Evolutionary conservation across 179 eudicot genomes (phyloP).

Genomic region (Patellifolia procumbens): DNA sequence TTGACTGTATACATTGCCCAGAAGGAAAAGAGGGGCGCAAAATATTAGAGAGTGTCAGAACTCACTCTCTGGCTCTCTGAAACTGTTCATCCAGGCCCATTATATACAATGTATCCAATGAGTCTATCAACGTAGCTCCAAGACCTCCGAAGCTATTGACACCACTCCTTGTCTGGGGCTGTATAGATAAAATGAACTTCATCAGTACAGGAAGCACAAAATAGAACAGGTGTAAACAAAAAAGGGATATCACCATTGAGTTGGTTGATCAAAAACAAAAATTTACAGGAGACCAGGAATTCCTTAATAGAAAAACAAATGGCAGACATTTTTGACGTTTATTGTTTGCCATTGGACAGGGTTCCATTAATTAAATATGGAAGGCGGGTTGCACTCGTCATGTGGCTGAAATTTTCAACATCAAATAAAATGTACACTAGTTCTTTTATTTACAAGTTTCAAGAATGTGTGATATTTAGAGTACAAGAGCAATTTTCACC

Average conservation of each 20-base stretch:
- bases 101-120: constrained; percentile 94
- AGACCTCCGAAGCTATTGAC: constrained; percentile 99
- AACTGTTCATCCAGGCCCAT: constrained; percentile 97
- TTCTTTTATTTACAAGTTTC: neutral
- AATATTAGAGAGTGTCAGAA: constrained; percentile 20
- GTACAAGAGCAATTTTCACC: neutral
- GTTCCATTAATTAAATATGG: neutral
- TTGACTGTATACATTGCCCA: neutral
- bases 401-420: neutral
- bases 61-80: constrained; percentile 96
- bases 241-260: neutral
- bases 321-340: neutral
- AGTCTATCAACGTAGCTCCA: constrained; percentile 93
- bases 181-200: constrained; percentile 23
- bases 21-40: neutral
- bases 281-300: too few species aligned
- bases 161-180: constrained; percentile 95
- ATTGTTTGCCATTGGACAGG: neutral
- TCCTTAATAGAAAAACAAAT: constrained; percentile 14
- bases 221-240: neutral
- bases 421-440: neutral
- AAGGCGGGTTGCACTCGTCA: neutral
- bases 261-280: neutral
- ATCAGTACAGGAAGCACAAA: neutral
- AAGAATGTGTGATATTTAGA: neutral